Percentiles rank a stretch among this genome's conserved stretches.
Evolutionary conservation across 2,329 filamentous ascomycete species (phyloP).

Genomic region (Thelonectria rubi): DNA sequence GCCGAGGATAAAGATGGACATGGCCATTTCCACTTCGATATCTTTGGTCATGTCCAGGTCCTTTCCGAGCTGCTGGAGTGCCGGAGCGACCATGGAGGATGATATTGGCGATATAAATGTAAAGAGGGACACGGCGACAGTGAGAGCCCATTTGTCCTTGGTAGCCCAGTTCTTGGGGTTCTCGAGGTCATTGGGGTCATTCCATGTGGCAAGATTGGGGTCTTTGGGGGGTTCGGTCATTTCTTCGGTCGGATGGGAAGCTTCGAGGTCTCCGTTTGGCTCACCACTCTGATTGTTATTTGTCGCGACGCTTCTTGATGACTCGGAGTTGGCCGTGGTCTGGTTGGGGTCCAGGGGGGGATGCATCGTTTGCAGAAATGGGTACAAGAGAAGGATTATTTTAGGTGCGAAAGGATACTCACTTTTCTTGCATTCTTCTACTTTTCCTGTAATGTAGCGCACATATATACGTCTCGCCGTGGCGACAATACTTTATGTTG

Average conservation of each 20-base stretch:
- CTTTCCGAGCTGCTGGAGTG: slow-evolving; percentile 6
- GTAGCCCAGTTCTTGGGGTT: slow-evolving; percentile 66
- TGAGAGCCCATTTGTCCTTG: slow-evolving; percentile 61
- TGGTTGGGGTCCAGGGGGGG: no score
- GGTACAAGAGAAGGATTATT: neutral
- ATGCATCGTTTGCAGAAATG: neutral
- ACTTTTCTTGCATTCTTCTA: neutral
- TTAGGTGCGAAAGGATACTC: no score
- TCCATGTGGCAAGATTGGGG: slow-evolving; percentile 58
- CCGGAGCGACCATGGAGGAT: slow-evolving; percentile 18
- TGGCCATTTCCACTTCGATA: slow-evolving; percentile 15
- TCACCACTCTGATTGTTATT: neutral
- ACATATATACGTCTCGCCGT: neutral
- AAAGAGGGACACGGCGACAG: slow-evolving; percentile 15
- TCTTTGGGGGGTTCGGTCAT: slow-evolving; percentile 28
- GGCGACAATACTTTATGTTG: neutral
- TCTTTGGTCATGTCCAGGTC: slow-evolving; percentile 13
- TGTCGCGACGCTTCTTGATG: neutral
- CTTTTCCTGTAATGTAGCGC: neutral
- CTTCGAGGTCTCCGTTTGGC: neutral
- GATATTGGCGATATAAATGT: slow-evolving; percentile 21
- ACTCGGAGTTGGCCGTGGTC: neutral
- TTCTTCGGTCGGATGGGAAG: neutral
- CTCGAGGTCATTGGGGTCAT: slow-evolving; percentile 60
- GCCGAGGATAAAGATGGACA: slow-evolving; percentile 65